Conservation (phyloP, 805 yeast species). For the Hanseniaspora mollemarum region DNA sequence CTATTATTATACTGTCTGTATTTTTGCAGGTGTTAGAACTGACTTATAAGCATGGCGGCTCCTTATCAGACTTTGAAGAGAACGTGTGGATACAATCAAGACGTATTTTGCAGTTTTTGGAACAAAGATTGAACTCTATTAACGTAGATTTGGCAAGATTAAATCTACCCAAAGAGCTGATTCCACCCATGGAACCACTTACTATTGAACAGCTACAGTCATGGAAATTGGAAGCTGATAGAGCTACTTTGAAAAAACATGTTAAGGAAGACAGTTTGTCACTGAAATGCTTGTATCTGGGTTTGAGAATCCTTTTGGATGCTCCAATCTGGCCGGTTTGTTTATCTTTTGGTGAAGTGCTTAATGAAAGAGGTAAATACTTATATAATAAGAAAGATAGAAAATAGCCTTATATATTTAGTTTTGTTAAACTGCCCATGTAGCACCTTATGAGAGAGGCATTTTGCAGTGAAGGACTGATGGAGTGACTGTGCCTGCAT, state of each 20-base stretch:
- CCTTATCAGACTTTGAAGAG: constrained; percentile 40
- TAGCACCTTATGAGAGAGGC: no score
- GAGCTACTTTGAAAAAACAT: constrained; percentile 36
- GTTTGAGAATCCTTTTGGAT: constrained; percentile 67
- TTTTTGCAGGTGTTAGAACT: constrained; percentile 47
- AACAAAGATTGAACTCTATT: constrained; percentile 30
- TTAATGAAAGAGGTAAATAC: constrained; percentile 14
- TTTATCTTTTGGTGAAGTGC: constrained; percentile 54
- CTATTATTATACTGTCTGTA: constrained; percentile 52
- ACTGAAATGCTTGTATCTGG: constrained; percentile 50
- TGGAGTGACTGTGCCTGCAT: no score
- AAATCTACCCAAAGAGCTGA: constrained; percentile 40
- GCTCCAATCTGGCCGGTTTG: constrained; percentile 84
- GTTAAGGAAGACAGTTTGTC: constrained; percentile 43
- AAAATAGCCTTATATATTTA: background rate
- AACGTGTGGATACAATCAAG: constrained; percentile 58
- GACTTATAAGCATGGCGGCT: constrained; percentile 28
- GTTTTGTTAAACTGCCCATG: no score
- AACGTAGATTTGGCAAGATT: constrained; percentile 4
- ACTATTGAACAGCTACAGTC: constrained; percentile 39
- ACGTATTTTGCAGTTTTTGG: constrained; percentile 47
- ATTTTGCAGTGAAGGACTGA: no score
- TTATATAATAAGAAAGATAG: background rate
- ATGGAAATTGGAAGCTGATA: constrained; percentile 32
- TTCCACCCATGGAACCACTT: constrained; percentile 20